Conservation (phyloP, 495 filamentous ascomycete genomes). For the Aspergillus asperescens region DNA sequence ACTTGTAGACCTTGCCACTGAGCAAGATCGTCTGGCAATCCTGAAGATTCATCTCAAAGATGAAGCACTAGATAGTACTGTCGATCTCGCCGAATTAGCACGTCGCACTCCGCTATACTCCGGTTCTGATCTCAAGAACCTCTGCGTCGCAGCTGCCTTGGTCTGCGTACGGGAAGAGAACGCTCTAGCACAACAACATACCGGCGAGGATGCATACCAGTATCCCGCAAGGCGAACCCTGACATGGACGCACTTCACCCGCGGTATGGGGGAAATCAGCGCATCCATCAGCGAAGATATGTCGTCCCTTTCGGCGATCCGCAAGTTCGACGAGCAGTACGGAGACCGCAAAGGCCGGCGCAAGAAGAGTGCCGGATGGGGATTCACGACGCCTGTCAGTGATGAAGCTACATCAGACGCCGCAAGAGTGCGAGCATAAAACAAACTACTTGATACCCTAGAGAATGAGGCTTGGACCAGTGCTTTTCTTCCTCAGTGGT, state of each 20-base stretch:
- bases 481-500: slow-evolving; percentile 5
- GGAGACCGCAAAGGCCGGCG: slow-evolving; percentile 76
- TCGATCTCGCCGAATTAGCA: slow-evolving; percentile 67
- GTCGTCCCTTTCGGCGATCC: slow-evolving; percentile 74
- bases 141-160: slow-evolving; percentile 85
- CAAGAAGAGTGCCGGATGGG: slow-evolving; percentile 51
- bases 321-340: slow-evolving; percentile 95
- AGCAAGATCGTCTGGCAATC: slow-evolving; percentile 72
- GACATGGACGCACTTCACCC: slow-evolving; percentile 66
- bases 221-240: slow-evolving; percentile 67
- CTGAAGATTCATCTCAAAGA: slow-evolving; percentile 78
- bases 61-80: slow-evolving; percentile 62
- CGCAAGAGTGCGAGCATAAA: slow-evolving; percentile 40
- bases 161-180: slow-evolving; percentile 83
- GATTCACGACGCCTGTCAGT: slow-evolving; percentile 30
- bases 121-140: slow-evolving; percentile 92
- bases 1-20: slow-evolving; percentile 79
- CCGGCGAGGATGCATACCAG: slow-evolving; percentile 44
- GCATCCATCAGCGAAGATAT: slow-evolving; percentile 95
- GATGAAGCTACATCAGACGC: slow-evolving; percentile 27
- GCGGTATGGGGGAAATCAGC: slow-evolving; percentile 80
- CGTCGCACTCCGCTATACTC: slow-evolving; percentile 85
- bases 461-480: slow-evolving; percentile 4
- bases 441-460: not conserved
- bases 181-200: slow-evolving; percentile 52